These are phyloP conservation scores for Biscogniauxia marginata DNA, from an alignment of 2,329 filamentous ascomycete genomes.

Conservation along the genomic window DNA sequence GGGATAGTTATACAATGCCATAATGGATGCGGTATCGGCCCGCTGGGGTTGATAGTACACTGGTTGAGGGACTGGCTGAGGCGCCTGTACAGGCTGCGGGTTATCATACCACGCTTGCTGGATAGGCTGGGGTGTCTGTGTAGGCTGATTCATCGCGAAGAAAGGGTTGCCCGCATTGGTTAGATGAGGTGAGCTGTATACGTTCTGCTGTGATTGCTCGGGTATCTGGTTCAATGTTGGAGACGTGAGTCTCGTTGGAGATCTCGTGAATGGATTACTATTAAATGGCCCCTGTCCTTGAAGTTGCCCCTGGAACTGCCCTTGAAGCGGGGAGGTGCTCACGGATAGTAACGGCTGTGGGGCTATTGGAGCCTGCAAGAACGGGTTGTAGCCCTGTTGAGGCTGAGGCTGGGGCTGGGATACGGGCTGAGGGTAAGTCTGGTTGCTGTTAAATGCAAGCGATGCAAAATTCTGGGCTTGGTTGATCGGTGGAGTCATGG, in stretches of 20 bases:
- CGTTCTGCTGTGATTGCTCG: slow-evolving; percentile 37
- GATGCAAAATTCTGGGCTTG: slow-evolving; percentile 41
- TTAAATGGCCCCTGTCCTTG: slow-evolving; percentile 22
- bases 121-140: slow-evolving; percentile 29
- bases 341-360: slow-evolving; percentile 31
- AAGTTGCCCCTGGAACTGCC: neutral
- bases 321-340: slow-evolving; percentile 25
- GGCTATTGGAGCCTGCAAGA: slow-evolving; percentile 37
- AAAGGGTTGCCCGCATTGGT: slow-evolving; percentile 35
- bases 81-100: slow-evolving; percentile 20
- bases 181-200: slow-evolving; percentile 31
- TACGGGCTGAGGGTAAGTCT: slow-evolving; percentile 41
- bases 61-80: slow-evolving; percentile 28
- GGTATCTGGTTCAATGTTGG: slow-evolving; percentile 36
- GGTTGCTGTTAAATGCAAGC: slow-evolving; percentile 41
- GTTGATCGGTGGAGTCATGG: slow-evolving; percentile 43
- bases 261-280: slow-evolving; percentile 33
- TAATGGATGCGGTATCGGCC: slow-evolving; percentile 70
- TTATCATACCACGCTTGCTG: slow-evolving; percentile 9
- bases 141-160: slow-evolving; percentile 30
- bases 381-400: slow-evolving; percentile 52
- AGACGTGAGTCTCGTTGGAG: slow-evolving; percentile 31
- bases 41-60: slow-evolving; percentile 42
- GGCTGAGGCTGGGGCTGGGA: slow-evolving; percentile 38
- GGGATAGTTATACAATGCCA: slow-evolving; percentile 70